Base-by-base conservation (phyloP, 352 stramenopile genomes). In the Globisporangium apiculatum region DNA sequence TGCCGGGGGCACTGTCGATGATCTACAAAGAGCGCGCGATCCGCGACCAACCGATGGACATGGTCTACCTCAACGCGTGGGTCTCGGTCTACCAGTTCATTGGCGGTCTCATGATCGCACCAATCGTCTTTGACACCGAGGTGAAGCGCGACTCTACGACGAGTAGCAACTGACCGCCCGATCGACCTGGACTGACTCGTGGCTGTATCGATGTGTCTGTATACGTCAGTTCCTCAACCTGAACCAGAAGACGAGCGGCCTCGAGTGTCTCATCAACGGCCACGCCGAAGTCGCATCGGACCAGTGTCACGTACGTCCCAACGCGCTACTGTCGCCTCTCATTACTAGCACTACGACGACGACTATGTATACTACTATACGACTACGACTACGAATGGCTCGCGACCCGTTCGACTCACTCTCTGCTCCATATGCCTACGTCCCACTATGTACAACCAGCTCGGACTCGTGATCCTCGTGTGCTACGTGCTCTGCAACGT, bases 61-160 rank as follows among this genome's bases (percentile, higher is more conserved):
- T 93, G 70, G 76, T 83, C 40, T 95, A 95, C 55, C 66, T 95
- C 31, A 95, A 95, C 46, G 84, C 86, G 0, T 95, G 86, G 86
- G 83, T 95, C 18, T 76, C 82, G 1, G 76, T 94, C 4, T 91
- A 91, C 59, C 83, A 95, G 54, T 94, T 95, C 57, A 76, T 95
- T 54, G 79, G 72, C 14, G 86, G 82, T n/a, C 64, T 95, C 48
- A 64, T 95, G 51, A 67, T 85, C 15, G 83, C 86, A 38, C 86
- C 86, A 0, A 60, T 95, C n/a, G 73, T 91, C 24, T 93, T 95
- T 54, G 83, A 95, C 54, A 66, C 83, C 36, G 71, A 84, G 55
- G 79, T 88, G 17, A 14, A 9, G 9, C 15, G 0, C 11, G 14
- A 35, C 45, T 49, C 24, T 31, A 31, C 24, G 24, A 31, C 24